Evolutionary conservation across 805 yeast species (phyloP).

Genomic region (Wickerhamomyces bisporus): DNA sequence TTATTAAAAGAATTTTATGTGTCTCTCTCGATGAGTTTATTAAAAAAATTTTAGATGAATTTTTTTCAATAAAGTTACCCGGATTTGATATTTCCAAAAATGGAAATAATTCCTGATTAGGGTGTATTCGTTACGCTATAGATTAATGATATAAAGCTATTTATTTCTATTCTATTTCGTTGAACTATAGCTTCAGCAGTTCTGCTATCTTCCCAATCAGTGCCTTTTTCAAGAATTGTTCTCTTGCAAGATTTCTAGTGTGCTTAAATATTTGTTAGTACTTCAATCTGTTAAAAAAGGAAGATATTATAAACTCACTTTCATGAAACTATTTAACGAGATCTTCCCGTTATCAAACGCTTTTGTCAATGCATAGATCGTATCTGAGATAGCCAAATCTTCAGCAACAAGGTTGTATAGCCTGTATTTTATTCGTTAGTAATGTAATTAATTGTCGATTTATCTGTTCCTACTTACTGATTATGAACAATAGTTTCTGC

Average conservation of each 20-base stretch:
- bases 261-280: constrained; percentile 5
- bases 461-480: constrained; percentile 34
- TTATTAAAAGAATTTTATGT: not conserved
- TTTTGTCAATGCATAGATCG: constrained; percentile 52
- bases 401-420: constrained; percentile 58
- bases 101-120: not conserved
- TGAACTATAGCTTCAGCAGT: constrained; percentile 13
- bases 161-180: too few species aligned
- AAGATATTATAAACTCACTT: too few species aligned
- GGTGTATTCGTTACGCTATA: too few species aligned
- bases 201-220: constrained; percentile 36
- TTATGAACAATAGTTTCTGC: constrained; percentile 50
- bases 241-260: constrained; percentile 53
- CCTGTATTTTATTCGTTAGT: constrained; percentile 6
- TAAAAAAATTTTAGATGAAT: constrained; percentile 10
- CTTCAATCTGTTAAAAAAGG: too few species aligned
- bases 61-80: constrained; percentile 6
- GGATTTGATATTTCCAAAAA: constrained; percentile 1
- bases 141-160: too few species aligned
- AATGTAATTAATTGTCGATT: not conserved
- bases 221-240: constrained; percentile 52
- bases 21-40: not conserved
- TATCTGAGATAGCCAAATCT: constrained; percentile 68
- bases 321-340: constrained; percentile 37
- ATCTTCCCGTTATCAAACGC: constrained; percentile 46